These are phyloP conservation scores for Thymus mandschuricus DNA, from an alignment of 257 asterid species.

Conservation along the genomic window DNA sequence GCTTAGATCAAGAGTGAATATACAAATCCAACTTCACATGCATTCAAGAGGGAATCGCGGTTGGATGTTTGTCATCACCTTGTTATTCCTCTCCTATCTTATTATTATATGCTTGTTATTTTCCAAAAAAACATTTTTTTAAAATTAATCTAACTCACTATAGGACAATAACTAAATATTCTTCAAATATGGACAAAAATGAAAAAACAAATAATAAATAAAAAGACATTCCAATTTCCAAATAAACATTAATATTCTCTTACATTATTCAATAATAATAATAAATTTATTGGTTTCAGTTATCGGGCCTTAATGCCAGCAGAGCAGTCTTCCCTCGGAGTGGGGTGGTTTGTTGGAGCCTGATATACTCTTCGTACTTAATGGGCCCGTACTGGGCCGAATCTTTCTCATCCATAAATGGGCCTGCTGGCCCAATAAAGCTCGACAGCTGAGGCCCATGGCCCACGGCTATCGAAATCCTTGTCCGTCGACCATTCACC, in stretches of 20 bases:
- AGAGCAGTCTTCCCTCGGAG: slow-evolving; percentile 49
- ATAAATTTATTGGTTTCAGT: not conserved
- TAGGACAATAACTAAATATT: not conserved
- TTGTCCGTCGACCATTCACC: slow-evolving; percentile 41
- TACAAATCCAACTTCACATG: slow-evolving; percentile 35
- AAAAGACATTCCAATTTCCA: no score
- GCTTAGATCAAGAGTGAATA: slow-evolving; percentile 32
- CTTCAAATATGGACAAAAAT: not conserved
- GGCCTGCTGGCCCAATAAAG: slow-evolving; percentile 40
- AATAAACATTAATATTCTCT: no score
- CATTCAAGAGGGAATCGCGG: slow-evolving; percentile 75
- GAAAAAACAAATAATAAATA: no score
- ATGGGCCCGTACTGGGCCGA: slow-evolving; percentile 34
- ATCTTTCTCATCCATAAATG: slow-evolving; percentile 26
- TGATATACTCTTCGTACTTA: slow-evolving; percentile 44
- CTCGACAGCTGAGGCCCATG: slow-evolving; percentile 46
- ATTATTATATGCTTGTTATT: slow-evolving; percentile 23
- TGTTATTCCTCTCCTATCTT: slow-evolving; percentile 33
- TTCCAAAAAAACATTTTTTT: no score
- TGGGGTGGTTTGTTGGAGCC: slow-evolving; percentile 45
- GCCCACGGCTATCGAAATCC: slow-evolving; percentile 59
- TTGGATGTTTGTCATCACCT: slow-evolving; percentile 61
- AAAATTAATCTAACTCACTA: not conserved
- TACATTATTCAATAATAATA: no score
- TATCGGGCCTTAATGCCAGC: slow-evolving; percentile 28